Percentiles rank a stretch among this genome's conserved stretches.
phyloP scores from a whole-genome alignment of 169 alveolate species.

The Perkinsus chesapeaki region DNA sequence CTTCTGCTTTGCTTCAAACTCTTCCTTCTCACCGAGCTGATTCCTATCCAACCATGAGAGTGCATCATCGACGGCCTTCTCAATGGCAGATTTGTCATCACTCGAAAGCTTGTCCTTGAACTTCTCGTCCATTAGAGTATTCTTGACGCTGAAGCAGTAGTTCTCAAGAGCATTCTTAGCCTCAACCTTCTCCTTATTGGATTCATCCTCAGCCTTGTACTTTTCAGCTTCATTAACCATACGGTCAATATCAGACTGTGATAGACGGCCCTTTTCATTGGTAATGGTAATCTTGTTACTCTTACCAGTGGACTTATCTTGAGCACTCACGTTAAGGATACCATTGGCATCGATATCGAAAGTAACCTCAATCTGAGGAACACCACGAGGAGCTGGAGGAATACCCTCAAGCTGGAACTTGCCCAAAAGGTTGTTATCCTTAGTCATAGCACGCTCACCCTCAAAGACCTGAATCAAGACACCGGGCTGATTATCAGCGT shows the following conservation, averaged over 20 bases:
- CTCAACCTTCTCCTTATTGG: conserved; percentile 74
- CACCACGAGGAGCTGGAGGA: conserved; percentile 92
- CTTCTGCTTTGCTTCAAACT: conserved; percentile 86
- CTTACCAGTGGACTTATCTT: conserved; percentile 89
- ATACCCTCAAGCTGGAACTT: conserved; percentile 90
- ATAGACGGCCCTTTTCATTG: conserved; percentile 90
- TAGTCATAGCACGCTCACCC: conserved; percentile 92
- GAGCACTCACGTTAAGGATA: conserved; percentile 89
- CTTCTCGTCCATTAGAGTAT: conserved; percentile 80
- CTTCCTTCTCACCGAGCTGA: conserved; percentile 86
- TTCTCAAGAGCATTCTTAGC: conserved; percentile 86
- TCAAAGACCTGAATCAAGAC: conserved; percentile 85
- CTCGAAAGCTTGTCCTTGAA: conserved; percentile 83
- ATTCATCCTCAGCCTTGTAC: conserved; percentile 88
- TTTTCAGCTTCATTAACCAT: conserved; percentile 94
- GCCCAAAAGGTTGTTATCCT: conserved; percentile 87
- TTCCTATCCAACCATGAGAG: conserved; percentile 88
- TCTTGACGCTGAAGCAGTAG: conserved; percentile 84
- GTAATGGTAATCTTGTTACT: conserved; percentile 88
- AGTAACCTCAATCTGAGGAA: conserved; percentile 94
- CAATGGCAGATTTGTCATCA: conserved; percentile 73
- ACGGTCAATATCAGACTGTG: conserved; percentile 87
- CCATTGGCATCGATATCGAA: conserved; percentile 96
- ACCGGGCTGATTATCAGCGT: conserved; percentile 89
- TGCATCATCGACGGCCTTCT: conserved; percentile 73